Percentiles rank a stretch among this genome's conserved stretches.
phyloP scores from a whole-genome alignment of 1,284 basidiomycete genomes.

The Austropuccinia psidii region DNA sequence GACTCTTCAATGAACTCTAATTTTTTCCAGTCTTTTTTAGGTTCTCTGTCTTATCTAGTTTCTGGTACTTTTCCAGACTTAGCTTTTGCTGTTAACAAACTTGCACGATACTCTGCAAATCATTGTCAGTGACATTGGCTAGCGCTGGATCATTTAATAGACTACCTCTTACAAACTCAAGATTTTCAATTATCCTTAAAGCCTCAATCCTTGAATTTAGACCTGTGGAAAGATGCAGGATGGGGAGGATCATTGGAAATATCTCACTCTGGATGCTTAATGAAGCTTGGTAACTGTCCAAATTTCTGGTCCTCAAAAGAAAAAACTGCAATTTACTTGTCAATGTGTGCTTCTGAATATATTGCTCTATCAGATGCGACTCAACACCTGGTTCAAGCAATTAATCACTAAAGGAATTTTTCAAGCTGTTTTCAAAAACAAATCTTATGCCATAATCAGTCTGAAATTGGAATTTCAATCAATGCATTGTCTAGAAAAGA shows the following conservation, averaged over 20 bases:
- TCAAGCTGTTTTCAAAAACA: no score
- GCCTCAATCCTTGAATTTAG: neutral
- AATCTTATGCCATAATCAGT: no score
- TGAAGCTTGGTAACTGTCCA: no score
- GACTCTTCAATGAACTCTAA: neutral
- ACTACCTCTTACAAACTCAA: neutral
- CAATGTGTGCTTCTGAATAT: no score
- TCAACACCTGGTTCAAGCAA: no score
- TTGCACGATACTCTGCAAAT: neutral
- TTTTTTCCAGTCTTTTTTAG: neutral
- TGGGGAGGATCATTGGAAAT: constrained; percentile 18
- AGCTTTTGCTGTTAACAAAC: neutral
- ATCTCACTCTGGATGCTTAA: no score
- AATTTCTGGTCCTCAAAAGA: no score
- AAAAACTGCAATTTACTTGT: no score
- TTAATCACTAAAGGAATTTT: no score
- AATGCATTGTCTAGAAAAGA: no score
- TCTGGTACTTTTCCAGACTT: neutral
- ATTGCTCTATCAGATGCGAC: no score
- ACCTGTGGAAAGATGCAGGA: neutral
- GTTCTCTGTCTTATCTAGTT: neutral
- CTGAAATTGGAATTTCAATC: no score
- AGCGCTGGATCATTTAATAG: neutral
- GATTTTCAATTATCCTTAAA: neutral
- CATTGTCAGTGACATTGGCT: neutral